phyloP scores from a whole-genome alignment of 1,284 basidiomycete species.

The Puccinia triticina region DNA sequence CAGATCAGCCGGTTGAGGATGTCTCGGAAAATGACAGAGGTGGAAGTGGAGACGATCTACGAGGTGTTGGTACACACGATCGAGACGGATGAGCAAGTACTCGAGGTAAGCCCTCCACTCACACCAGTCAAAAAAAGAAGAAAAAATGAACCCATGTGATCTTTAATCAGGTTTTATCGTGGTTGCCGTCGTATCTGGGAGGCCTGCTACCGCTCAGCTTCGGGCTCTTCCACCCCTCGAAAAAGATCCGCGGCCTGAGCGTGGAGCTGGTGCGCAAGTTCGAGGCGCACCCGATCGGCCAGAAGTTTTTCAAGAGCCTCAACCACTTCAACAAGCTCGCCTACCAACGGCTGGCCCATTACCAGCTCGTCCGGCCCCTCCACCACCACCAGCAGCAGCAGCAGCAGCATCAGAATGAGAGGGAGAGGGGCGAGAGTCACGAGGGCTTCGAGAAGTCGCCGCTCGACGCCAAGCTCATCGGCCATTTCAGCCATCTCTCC shows the following conservation, averaged over 20 bases:
- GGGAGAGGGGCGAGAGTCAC: neutral
- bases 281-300: constrained; percentile 75
- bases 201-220: constrained; percentile 83
- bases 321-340: constrained; percentile 91
- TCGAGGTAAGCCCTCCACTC: constrained; percentile 70
- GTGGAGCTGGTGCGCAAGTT: constrained; percentile 81
- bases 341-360: constrained; percentile 58
- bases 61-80: constrained; percentile 71
- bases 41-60: constrained; percentile 76
- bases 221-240: constrained; percentile 83
- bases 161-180: constrained; percentile 75
- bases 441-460: neutral
- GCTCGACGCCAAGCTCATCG: neutral
- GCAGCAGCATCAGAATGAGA: neutral
- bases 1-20: constrained; percentile 72
- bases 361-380: constrained; percentile 43
- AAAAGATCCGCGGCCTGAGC: constrained; percentile 73
- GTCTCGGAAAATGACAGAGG: constrained; percentile 67
- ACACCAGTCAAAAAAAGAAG: too few species aligned
- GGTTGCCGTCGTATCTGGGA: constrained; percentile 75
- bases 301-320: constrained; percentile 77
- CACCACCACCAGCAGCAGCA: neutral
- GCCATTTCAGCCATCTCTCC: neutral
- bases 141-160: too few species aligned
- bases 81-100: constrained; percentile 79